Evolutionary conservation across 495 filamentous ascomycete genomes (phyloP).

Genomic region (Talaromyces adpressus): DNA sequence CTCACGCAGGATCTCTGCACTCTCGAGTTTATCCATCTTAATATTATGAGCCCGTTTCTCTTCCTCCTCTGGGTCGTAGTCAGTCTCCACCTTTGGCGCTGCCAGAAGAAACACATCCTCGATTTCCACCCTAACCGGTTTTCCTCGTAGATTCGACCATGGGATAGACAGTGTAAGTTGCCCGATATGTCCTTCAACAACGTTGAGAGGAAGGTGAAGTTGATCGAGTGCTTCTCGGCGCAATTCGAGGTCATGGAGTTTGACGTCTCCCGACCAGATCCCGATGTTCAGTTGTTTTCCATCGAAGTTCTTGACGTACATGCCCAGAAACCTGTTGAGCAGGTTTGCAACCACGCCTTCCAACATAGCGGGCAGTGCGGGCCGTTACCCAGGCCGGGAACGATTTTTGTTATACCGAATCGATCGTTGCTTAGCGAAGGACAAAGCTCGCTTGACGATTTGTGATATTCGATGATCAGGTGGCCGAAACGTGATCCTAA

Average conservation of each 20-base stretch:
- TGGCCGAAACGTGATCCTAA: not conserved
- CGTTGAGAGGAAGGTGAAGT: conserved; percentile 89
- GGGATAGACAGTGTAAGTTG: conserved; percentile 85
- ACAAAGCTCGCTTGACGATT: not conserved
- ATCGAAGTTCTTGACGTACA: conserved; percentile 99
- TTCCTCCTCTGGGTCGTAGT: conserved; percentile 91
- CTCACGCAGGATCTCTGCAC: conserved; percentile 88
- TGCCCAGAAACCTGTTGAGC: conserved; percentile 97
- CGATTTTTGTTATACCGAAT: not conserved
- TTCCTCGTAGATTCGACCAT: conserved; percentile 91
- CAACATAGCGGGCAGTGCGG: conserved; percentile 47
- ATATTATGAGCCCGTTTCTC: conserved; percentile 70
- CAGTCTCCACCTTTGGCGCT: conserved; percentile 86
- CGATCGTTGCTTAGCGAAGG: not conserved
- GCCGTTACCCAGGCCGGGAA: conserved; percentile 33
- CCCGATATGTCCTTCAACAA: conserved; percentile 90
- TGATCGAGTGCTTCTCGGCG: conserved; percentile 93
- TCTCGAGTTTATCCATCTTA: conserved; percentile 97
- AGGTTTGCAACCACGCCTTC: conserved; percentile 73
- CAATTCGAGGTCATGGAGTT: conserved; percentile 83
- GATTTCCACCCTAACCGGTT: conserved; percentile 88
- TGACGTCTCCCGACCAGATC: conserved; percentile 97
- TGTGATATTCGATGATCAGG: not conserved
- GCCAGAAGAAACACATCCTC: conserved; percentile 95
- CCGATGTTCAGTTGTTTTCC: conserved; percentile 93